Conservation (phyloP, 192 early-diverging fungal genomes). For the Entophlyctis luteolus region DNA sequence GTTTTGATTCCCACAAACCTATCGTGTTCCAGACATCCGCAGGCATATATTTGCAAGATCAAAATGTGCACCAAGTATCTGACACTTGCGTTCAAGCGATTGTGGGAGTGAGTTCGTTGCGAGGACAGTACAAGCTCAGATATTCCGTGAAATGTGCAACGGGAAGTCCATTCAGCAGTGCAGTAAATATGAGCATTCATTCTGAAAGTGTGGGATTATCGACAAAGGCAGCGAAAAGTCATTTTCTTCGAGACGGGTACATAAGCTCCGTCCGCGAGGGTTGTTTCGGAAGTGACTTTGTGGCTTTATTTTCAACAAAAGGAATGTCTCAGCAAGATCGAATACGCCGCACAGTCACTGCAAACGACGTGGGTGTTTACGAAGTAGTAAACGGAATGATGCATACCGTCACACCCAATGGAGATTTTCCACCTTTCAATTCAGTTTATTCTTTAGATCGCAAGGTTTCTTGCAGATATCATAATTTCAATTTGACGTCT, state of each 20-base stretch:
- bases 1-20: not conserved
- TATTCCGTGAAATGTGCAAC: constrained; percentile 4
- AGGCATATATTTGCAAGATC: too few species aligned
- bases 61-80: too few species aligned
- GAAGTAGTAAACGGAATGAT: not conserved
- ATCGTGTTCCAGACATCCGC: too few species aligned
- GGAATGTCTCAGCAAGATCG: not conserved
- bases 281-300: constrained; percentile 14
- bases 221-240: not conserved
- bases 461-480: too few species aligned
- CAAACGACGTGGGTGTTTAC: not conserved
- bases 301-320: not conserved
- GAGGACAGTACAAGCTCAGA: not conserved
- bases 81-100: constrained; percentile 12
- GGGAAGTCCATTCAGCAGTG: not conserved
- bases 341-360: too few species aligned
- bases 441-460: too few species aligned
- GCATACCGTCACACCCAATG: too few species aligned
- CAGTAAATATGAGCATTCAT: too few species aligned
- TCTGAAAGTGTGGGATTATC: not conserved
- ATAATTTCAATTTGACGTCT: too few species aligned
- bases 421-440: too few species aligned
- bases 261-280: constrained; percentile 11
- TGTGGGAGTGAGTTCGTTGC: not conserved
- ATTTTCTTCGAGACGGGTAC: constrained; percentile 2